Evolutionary conservation across 305 asterid genomes (phyloP).

Genomic region (Fraxinus paxiana): DNA sequence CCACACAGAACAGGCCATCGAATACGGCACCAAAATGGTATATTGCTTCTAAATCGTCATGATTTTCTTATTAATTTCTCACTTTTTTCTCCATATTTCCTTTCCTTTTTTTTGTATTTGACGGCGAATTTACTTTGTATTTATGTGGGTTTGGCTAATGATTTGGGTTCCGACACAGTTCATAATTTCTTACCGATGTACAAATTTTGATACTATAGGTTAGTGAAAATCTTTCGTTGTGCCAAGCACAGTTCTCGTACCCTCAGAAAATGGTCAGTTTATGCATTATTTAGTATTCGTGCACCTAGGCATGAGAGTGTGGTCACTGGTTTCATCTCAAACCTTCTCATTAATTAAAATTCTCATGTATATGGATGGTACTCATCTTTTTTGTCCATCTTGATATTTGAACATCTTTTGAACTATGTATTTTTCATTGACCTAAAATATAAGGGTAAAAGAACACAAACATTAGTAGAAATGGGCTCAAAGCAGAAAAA

Average conservation of each 20-base stretch:
- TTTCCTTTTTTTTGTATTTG: neutral
- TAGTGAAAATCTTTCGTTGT: neutral
- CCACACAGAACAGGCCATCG: conserved; percentile 90
- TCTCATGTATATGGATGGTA: neutral
- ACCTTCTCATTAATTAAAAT: neutral
- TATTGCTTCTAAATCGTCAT: neutral
- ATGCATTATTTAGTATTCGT: neutral
- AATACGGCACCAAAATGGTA: conserved; percentile 93
- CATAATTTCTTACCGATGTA: neutral
- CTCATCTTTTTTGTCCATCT: neutral
- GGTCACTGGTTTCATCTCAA: neutral
- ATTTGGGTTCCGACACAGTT: neutral
- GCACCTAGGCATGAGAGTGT: neutral
- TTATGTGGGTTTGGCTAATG: neutral
- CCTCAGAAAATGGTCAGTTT: neutral
- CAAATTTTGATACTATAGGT: neutral
- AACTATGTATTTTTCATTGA: neutral
- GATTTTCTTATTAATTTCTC: neutral
- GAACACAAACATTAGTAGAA: neutral
- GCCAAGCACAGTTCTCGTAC: neutral
- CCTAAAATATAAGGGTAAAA: neutral
- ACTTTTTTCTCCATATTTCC: neutral
- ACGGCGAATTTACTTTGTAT: neutral
- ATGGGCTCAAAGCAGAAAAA: neutral
- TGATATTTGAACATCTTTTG: neutral